phyloP scores from a whole-genome alignment of 768 basidiomycete species.

The Boletus sp. region DNA sequence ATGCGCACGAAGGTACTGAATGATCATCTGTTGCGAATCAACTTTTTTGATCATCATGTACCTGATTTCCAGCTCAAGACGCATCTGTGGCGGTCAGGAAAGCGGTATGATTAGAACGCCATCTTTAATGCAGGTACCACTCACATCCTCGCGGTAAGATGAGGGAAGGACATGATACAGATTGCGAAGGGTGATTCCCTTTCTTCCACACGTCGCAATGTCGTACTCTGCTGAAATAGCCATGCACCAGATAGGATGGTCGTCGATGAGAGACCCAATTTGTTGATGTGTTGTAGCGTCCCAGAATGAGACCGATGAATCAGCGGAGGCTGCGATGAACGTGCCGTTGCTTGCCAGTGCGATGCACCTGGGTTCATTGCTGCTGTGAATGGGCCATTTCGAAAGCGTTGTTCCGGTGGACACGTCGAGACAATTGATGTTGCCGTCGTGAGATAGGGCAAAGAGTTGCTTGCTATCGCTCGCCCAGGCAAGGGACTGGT shows the following conservation, averaged over 20 bases:
- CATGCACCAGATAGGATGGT: neutral
- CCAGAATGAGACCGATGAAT: neutral
- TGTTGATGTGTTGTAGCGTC: neutral
- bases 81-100: neutral
- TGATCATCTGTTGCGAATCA: neutral
- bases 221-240: neutral
- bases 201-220: neutral
- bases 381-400: neutral
- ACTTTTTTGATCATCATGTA: neutral
- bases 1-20: neutral
- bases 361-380: neutral
- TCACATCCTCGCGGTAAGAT: conserved; percentile 1
- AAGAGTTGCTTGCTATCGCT: neutral
- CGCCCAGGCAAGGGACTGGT: neutral
- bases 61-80: neutral
- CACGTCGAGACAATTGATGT: neutral
- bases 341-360: neutral
- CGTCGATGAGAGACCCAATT: neutral
- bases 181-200: neutral
- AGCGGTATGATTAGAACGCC: neutral
- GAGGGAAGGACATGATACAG: conserved; percentile 1
- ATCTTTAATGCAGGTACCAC: neutral
- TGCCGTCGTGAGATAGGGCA: neutral
- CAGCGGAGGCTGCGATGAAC: neutral
- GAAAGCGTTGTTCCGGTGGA: neutral